These are phyloP conservation scores for Oryza glumipatula DNA, from an alignment of 176 grass and related monocot species.

Conservation along the genomic window DNA sequence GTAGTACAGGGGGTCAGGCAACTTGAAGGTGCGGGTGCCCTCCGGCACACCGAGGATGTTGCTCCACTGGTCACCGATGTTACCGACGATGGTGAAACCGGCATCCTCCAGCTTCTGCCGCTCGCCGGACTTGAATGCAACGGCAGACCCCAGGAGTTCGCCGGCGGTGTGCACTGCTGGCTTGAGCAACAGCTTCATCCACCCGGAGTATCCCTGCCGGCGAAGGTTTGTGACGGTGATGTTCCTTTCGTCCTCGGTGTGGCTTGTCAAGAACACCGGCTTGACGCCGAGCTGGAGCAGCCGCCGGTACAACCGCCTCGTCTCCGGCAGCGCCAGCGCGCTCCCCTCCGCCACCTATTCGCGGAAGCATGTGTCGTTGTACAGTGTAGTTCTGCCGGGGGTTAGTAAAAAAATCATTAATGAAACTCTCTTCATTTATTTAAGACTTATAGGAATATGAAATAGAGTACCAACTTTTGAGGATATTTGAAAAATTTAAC, in stretches of 20 bases:
- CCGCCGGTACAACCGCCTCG: conserved; percentile 41
- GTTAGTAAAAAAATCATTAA: too few species aligned
- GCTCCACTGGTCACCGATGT: conserved; percentile 70
- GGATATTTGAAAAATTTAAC: too few species aligned
- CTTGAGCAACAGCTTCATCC: conserved; percentile 55
- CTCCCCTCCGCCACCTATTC: conserved; percentile 42
- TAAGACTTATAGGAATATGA: too few species aligned
- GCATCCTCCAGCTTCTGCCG: conserved; percentile 44
- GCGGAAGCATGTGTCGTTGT: conserved; percentile 47
- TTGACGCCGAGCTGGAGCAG: conserved; percentile 37
- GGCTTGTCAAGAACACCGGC: conserved; percentile 22
- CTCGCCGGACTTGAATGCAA: conserved; percentile 57
- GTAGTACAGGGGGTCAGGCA: conserved; percentile 60
- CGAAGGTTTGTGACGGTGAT: conserved; percentile 36
- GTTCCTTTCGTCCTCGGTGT: conserved; percentile 34
- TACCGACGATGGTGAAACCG: conserved; percentile 46
- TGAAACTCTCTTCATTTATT: too few species aligned
- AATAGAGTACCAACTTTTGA: too few species aligned
- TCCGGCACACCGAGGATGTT: conserved; percentile 45
- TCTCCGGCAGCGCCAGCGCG: conserved; percentile 49
- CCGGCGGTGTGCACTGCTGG: background rate
- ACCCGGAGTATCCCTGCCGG: conserved; percentile 30
- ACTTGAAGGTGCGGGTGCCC: conserved; percentile 53
- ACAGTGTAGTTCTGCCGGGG: conserved; percentile 4
- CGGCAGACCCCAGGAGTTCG: background rate